A percentile compares a stretch with the other conserved stretches of the same genome.
Evolutionary conservation across 2,329 filamentous ascomycete species (phyloP).

Genomic region (Dichotomopilus funicola): DNA sequence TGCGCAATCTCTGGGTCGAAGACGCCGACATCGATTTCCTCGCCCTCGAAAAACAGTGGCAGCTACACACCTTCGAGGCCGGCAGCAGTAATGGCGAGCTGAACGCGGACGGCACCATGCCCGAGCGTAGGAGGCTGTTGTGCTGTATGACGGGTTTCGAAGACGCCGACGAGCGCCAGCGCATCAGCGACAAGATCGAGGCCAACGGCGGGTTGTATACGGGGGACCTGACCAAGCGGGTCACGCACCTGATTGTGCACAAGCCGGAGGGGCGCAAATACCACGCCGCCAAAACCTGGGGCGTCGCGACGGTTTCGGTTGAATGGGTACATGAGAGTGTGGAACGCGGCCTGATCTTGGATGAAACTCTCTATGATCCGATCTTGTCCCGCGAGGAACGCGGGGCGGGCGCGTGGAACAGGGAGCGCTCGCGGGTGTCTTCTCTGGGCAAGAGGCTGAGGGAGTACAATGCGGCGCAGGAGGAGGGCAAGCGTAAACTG

Average conservation of each 20-base stretch:
- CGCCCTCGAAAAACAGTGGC: conserved; percentile 60
- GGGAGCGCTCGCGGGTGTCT: conserved; percentile 40
- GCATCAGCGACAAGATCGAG: conserved; percentile 61
- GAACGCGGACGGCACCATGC: conserved; percentile 25
- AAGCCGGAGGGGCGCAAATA: conserved; percentile 84
- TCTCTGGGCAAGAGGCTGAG: conserved; percentile 54
- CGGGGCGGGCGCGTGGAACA: conserved; percentile 70
- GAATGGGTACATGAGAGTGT: conserved; percentile 84
- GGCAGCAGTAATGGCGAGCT: conserved; percentile 36
- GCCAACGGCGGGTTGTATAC: conserved; percentile 76
- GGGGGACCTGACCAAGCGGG: conserved; percentile 75
- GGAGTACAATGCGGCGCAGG: conserved; percentile 39
- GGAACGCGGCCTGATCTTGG: conserved; percentile 80
- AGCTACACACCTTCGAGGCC: conserved; percentile 56
- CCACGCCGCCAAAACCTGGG: conserved; percentile 76
- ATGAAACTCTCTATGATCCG: conserved; percentile 80
- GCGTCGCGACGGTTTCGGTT: conserved; percentile 67
- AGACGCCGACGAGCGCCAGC: conserved; percentile 56
- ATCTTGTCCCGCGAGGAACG: conserved; percentile 61
- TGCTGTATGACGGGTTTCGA: conserved; percentile 54
- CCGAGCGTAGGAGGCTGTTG: conserved; percentile 34
- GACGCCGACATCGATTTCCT: conserved; percentile 69
- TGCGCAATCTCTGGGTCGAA: conserved; percentile 72
- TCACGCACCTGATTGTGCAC: conserved; percentile 81
- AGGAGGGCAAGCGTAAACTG: conserved; percentile 69